A percentile compares a stretch with the other conserved stretches of the same genome.
Evolutionary conservation across 495 filamentous ascomycete species (phyloP).

Genomic region (Aspergillus nanangensis): DNA sequence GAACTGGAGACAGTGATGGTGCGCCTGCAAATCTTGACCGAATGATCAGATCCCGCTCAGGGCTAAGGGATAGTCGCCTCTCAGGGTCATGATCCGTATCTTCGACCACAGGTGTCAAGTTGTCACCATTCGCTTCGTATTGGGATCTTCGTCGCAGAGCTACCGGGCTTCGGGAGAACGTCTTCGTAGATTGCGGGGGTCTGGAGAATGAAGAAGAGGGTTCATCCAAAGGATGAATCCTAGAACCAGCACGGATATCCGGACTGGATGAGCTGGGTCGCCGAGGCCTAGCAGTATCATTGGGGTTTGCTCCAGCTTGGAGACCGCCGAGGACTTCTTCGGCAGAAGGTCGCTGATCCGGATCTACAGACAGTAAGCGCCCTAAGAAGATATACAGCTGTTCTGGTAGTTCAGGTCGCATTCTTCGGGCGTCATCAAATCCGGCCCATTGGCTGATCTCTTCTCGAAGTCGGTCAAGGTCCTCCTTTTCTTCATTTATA

Average conservation of each 20-base stretch:
- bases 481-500: conserved; percentile 83
- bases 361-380: conserved; percentile 72
- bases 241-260: conserved; percentile 51
- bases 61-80: conserved; percentile 17
- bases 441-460: conserved; percentile 88
- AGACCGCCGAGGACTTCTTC: conserved; percentile 83
- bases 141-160: conserved; percentile 27
- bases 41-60: conserved; percentile 35
- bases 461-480: conserved; percentile 79
- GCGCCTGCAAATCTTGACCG: conserved; percentile 28
- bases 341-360: conserved; percentile 73
- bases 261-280: conserved; percentile 40
- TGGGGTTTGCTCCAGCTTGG: conserved; percentile 60
- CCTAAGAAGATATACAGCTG: conserved; percentile 82
- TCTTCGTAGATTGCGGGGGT: conserved; percentile 27
- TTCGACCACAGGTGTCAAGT: conserved; percentile 13
- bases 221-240: conserved; percentile 55
- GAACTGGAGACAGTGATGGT: conserved; percentile 19
- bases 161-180: conserved; percentile 17
- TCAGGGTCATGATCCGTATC: conserved; percentile 13
- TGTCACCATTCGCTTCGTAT: conserved; percentile 24
- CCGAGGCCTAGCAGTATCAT: conserved; percentile 48
- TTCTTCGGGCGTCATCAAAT: conserved; percentile 68
- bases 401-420: conserved; percentile 78
- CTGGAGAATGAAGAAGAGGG: conserved; percentile 21